Percentiles rank a stretch among this genome's conserved stretches.
Evolutionary conservation across 805 yeast species (phyloP).

Genomic region (Saccharomyces cerevisiae): DNA sequence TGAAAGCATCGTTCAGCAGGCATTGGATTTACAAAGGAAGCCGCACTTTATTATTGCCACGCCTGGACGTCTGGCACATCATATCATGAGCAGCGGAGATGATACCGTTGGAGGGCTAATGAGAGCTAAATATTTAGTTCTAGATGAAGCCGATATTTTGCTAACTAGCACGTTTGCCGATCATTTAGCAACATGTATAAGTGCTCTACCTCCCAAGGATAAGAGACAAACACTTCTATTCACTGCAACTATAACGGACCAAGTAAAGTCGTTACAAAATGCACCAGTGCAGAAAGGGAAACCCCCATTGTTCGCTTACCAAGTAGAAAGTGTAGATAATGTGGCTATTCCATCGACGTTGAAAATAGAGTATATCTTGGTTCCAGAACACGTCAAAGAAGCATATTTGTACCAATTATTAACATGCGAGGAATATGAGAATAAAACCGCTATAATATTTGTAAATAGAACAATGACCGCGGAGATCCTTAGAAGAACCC

Average conservation of each 20-base stretch:
- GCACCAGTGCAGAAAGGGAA: slow-evolving; percentile 48
- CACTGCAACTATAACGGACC: slow-evolving; percentile 93
- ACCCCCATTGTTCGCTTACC: slow-evolving; percentile 56
- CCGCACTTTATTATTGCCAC: slow-evolving; percentile 97
- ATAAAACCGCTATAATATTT: slow-evolving; percentile 73
- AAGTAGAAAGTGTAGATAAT: slow-evolving; percentile 62
- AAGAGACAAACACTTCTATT: slow-evolving; percentile 82
- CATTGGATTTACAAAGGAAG: slow-evolving; percentile 65
- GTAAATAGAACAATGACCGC: slow-evolving; percentile 89
- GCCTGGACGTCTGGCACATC: slow-evolving; percentile 94
- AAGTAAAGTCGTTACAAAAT: slow-evolving; percentile 73
- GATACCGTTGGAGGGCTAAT: slow-evolving; percentile 76
- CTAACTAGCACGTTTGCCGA: slow-evolving; percentile 76
- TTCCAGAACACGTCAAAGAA: slow-evolving; percentile 85
- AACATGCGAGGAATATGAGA: slow-evolving; percentile 50
- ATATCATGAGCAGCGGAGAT: slow-evolving; percentile 77
- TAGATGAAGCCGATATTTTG: slow-evolving; percentile 94
- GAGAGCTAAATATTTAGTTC: slow-evolving; percentile 70
- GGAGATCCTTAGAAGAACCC: slow-evolving; percentile 71
- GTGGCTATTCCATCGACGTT: slow-evolving; percentile 76
- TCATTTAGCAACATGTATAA: slow-evolving; percentile 67
- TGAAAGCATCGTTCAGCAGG: slow-evolving; percentile 84
- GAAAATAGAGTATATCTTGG: slow-evolving; percentile 54
- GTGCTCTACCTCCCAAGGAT: slow-evolving; percentile 58
- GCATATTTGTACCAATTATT: slow-evolving; percentile 71